phyloP scores from a whole-genome alignment of 148 eudicot genomes.

The Arbutus unedo region DNA sequence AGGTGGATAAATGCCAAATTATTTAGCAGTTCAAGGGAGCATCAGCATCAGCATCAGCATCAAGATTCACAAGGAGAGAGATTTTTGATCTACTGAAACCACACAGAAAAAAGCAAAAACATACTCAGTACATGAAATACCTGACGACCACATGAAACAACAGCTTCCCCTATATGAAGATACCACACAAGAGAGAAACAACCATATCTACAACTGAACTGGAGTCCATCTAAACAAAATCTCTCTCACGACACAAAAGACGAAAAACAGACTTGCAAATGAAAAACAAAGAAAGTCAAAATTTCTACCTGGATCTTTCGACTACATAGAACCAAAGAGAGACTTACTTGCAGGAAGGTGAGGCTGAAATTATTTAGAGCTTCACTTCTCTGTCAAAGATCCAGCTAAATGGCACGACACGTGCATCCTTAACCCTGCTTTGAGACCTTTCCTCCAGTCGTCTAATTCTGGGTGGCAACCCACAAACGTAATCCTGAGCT shows the following conservation, averaged over 20 bases:
- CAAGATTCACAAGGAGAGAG: background rate
- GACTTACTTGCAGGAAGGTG: background rate
- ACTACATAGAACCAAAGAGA: background rate
- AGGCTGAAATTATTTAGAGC: background rate
- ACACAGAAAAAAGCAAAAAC: background rate
- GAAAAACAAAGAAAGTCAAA: conserved; percentile 2
- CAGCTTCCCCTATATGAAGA: background rate
- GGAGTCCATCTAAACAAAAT: background rate
- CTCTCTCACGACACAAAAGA: background rate
- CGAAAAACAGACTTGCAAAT: background rate
- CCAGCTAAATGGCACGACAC: conserved; percentile 13
- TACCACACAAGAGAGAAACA: background rate
- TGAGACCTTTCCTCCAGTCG: conserved; percentile 20
- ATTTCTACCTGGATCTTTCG: background rate
- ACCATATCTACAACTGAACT: conserved; percentile 4
- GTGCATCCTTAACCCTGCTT: conserved; percentile 14
- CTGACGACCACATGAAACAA: too few relatives aligned
- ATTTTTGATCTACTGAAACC: background rate
- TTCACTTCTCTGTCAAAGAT: conserved; percentile 20
- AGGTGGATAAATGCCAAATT: background rate
- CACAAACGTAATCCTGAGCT: conserved; percentile 24
- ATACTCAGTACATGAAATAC: background rate
- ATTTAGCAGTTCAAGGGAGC: background rate
- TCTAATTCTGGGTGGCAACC: conserved; percentile 22
- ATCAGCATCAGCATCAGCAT: background rate